These are phyloP conservation scores for Austroboletus olivaceoglutinosus DNA, from an alignment of 1,284 basidiomycete species.

Conservation along the genomic window DNA sequence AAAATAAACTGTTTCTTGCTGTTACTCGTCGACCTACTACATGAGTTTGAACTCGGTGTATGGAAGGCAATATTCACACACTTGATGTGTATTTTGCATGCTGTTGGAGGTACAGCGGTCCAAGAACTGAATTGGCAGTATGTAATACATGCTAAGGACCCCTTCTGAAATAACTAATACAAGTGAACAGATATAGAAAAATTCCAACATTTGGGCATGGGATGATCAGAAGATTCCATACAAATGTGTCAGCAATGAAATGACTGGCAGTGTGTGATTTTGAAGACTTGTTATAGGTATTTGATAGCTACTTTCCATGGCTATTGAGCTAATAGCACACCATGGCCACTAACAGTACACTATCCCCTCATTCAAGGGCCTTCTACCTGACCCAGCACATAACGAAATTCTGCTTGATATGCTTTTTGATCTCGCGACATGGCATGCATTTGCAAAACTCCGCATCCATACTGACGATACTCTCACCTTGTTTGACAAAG, in stretches of 20 bases:
- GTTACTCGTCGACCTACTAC: too few species aligned
- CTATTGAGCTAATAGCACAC: too few species aligned
- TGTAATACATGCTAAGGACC: too few species aligned
- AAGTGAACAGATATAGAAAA: too few species aligned
- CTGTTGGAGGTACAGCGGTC: too few species aligned
- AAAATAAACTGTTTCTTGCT: too few species aligned
- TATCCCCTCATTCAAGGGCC: conserved; percentile 35
- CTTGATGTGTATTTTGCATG: too few species aligned
- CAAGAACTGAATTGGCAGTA: too few species aligned
- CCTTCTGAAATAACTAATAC: too few species aligned
- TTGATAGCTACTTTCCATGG: too few species aligned
- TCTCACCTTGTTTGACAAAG: conserved; percentile 18
- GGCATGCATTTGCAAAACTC: conserved; percentile 37
- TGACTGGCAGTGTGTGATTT: conserved; percentile 13
- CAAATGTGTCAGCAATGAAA: conserved; percentile 11
- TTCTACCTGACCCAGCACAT: conserved; percentile 23
- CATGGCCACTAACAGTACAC: conserved; percentile 24
- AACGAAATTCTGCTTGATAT: conserved; percentile 14
- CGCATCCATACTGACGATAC: conserved; percentile 30
- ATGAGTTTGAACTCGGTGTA: too few species aligned
- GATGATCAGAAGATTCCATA: conserved; percentile 8
- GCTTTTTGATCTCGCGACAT: conserved; percentile 22
- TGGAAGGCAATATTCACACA: too few species aligned
- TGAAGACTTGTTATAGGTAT: conserved; percentile 32
- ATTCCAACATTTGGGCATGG: not conserved